phyloP scores from a whole-genome alignment of 192 early-diverging fungal genomes.

The Entophlyctis luteolus region DNA sequence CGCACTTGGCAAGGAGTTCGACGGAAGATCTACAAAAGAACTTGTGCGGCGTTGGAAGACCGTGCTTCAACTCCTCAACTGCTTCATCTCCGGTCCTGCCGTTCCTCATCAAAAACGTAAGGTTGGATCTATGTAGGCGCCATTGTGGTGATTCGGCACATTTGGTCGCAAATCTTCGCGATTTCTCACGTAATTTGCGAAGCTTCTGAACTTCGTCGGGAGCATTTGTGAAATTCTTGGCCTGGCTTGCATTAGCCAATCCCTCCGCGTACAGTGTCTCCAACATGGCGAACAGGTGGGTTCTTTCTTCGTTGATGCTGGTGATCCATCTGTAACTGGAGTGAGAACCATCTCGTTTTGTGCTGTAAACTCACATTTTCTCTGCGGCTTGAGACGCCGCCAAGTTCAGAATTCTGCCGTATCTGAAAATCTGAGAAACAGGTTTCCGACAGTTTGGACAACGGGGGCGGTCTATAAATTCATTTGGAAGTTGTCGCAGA shows the following conservation, averaged over 20 bases:
- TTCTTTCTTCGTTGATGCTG: not conserved
- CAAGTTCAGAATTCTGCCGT: constrained; percentile 8
- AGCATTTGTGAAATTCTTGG: not conserved
- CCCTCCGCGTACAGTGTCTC: not conserved
- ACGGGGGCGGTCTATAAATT: constrained; percentile 1
- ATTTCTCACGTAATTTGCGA: too few species aligned
- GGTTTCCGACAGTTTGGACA: constrained; percentile 16
- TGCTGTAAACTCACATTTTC: not conserved
- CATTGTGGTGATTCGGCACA: constrained; percentile 3
- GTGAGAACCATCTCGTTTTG: not conserved
- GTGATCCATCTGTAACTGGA: not conserved
- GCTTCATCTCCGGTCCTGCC: not conserved
- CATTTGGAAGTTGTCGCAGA: constrained; percentile 3
- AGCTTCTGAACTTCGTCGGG: not conserved
- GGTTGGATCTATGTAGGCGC: not conserved
- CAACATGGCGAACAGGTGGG: not conserved
- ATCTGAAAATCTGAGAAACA: not conserved
- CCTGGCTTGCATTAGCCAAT: not conserved
- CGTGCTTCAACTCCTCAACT: not conserved
- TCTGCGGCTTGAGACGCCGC: not conserved
- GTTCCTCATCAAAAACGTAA: not conserved
- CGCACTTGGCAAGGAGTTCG: not conserved
- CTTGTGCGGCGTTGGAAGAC: constrained; percentile 5
- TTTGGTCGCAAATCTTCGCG: too few species aligned
- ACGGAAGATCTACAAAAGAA: not conserved